Evolutionary conservation across 371 early-diverging fungal genomes (phyloP).

Genomic region (Lichtheimia ornata): DNA sequence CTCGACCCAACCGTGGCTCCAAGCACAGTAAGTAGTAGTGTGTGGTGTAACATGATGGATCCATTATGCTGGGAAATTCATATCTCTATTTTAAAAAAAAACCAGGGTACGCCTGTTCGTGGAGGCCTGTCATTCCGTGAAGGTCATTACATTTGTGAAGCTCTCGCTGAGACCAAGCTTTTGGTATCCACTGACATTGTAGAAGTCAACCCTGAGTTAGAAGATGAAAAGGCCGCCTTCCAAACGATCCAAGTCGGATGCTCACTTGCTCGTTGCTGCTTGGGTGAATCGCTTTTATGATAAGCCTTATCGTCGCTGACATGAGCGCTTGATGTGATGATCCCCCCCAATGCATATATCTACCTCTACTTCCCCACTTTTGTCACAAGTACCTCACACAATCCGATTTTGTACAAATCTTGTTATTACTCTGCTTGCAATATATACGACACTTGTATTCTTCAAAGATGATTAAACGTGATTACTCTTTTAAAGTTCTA

Average conservation of each 20-base stretch:
- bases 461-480: too few species aligned
- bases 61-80: background rate
- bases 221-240: slow-evolving; percentile 67
- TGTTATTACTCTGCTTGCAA: too few species aligned
- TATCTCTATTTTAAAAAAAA: background rate
- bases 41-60: background rate
- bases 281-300: slow-evolving; percentile 77
- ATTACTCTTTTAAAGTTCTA: too few species aligned
- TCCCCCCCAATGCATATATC: too few species aligned
- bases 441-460: too few species aligned
- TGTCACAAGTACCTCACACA: too few species aligned
- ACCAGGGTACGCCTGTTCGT: slow-evolving; percentile 90
- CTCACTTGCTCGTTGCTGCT: slow-evolving; percentile 78
- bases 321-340: background rate
- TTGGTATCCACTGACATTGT: slow-evolving; percentile 93
- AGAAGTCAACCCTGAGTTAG: slow-evolving; percentile 90
- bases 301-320: background rate
- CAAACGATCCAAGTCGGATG: slow-evolving; percentile 90
- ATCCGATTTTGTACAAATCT: too few species aligned
- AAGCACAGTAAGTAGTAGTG: slow-evolving; percentile 76
- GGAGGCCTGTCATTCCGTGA: slow-evolving; percentile 94
- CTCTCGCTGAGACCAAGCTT: slow-evolving; percentile 83
- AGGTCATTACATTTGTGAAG: slow-evolving; percentile 92
- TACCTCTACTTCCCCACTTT: too few species aligned
- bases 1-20: slow-evolving; percentile 94